Conservation (phyloP, 2,329 filamentous ascomycete genomes). For the Cordyceps javanica region DNA sequence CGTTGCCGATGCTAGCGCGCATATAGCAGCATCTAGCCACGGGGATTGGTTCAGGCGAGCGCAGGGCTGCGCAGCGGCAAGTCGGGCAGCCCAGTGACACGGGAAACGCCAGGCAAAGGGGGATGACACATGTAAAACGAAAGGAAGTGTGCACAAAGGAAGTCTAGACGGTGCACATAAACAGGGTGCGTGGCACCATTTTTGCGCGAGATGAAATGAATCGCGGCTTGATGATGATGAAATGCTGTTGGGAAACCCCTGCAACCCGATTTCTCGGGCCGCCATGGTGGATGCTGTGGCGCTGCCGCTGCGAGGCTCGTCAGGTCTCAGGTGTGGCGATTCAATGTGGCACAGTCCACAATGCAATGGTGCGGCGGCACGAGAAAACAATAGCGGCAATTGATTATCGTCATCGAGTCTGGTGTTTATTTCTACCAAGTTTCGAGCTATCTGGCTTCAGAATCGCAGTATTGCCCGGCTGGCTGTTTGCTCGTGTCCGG, state of each 20-base stretch:
- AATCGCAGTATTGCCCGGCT: too few species aligned
- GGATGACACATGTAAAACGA: not conserved
- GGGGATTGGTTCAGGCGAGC: not conserved
- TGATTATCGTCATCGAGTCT: too few species aligned
- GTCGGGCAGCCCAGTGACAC: not conserved
- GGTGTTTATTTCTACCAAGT: too few species aligned
- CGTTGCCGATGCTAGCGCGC: not conserved
- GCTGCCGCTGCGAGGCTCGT: not conserved
- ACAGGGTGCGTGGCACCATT: conserved; percentile 4
- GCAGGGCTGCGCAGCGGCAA: not conserved
- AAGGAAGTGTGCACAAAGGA: not conserved
- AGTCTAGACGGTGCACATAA: not conserved
- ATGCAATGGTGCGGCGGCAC: not conserved
- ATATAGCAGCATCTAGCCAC: not conserved
- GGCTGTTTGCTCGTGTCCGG: too few species aligned
- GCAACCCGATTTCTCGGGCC: not conserved
- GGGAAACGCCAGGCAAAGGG: not conserved
- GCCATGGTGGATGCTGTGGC: conserved; percentile 1
- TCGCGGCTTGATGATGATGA: not conserved
- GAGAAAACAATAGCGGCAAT: too few species aligned
- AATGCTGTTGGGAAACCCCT: not conserved
- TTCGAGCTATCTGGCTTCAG: too few species aligned
- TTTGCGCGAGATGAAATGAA: not conserved
- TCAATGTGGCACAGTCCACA: not conserved
- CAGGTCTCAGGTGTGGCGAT: not conserved